Evolutionary conservation across 2,329 filamentous ascomycete species (phyloP), one percentile per base, ranked within the genome.

Genomic region (Rhinocladiella similis): DNA sequence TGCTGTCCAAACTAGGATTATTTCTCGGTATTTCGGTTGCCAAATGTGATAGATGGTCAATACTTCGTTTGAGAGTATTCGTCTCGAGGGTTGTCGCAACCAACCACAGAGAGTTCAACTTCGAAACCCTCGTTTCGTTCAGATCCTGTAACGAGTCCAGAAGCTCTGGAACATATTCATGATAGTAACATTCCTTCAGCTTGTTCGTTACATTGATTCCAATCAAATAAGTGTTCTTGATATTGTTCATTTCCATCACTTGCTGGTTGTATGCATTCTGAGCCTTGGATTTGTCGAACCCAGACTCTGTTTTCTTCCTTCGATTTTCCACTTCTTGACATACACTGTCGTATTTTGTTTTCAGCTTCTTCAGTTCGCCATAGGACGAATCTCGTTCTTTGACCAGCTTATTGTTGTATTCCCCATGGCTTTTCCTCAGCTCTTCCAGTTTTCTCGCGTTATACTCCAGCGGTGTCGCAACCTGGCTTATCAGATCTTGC

Each of bases 191-290:
- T 70, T 97, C 91, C 77, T 97, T 99, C 69, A 96, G 87, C 77
- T 94, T 96, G 75, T 99, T 99, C 33, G 92, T 95, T 56, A 97
- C 90, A 70, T 96, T 96, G 76, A 99, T 96, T 59, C 86, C 83
- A 68, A 99, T 96, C 59, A 99, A 78, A 70, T 99, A 99, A n/a
- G 89, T 91, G 72, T 99, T 99, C 80, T 99, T 99, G 72, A 88
- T 83, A 70, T 99, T 99, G 75, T 94, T 90, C 94, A 97, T 97
- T 66, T 99, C 94, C 58, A 87, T 77, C 58, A 95, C 81, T 73
- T 97, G 93, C 70, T 96, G 91, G 68, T 96, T 90, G 73, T 96
- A 99, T 36, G 90, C 86, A 70, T 85, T 88, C 70, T 96, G 90
- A 6, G 93, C 91, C 77, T 97, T 99, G 61, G 84, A 77, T 76